Evolutionary conservation across 2,329 filamentous ascomycete species (phyloP).

Genomic region (Elsinoe perseae): DNA sequence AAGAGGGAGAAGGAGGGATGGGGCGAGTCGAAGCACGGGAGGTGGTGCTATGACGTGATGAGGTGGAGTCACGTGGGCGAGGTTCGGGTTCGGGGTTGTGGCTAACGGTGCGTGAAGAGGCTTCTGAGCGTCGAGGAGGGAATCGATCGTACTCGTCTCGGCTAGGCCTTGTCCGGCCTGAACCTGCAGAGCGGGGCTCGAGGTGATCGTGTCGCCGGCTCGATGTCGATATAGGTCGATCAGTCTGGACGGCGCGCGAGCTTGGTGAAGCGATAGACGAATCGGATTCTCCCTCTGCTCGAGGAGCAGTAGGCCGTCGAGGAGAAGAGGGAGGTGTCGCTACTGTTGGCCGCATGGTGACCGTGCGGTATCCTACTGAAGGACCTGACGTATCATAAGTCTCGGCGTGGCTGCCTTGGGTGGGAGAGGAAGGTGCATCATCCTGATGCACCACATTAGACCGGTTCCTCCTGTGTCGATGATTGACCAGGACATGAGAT

Average conservation of each 20-base stretch:
- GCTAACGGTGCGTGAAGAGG: not conserved
- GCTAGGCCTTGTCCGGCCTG: not conserved
- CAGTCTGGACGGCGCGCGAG: not conserved
- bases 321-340: conserved; percentile 6
- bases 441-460: conserved; percentile 2
- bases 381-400: not conserved
- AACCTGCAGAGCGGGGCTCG: conserved; percentile 2
- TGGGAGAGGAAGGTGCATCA: not conserved
- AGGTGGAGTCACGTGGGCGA: not conserved
- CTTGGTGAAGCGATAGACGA: not conserved
- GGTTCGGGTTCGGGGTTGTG: not conserved
- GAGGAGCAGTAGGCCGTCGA: not conserved
- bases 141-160: not conserved
- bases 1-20: not conserved
- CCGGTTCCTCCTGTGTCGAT: not conserved
- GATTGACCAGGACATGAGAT: not conserved
- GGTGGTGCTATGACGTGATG: not conserved
- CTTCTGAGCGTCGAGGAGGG: not conserved
- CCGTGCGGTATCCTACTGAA: not conserved
- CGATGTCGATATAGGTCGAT: not conserved
- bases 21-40: not conserved
- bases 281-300: not conserved
- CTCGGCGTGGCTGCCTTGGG: conserved; percentile 7
- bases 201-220: not conserved
- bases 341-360: not conserved